These are phyloP conservation scores for Linaria vulgaris DNA, from an alignment of 257 asterid genomes.

Conservation along the genomic window DNA sequence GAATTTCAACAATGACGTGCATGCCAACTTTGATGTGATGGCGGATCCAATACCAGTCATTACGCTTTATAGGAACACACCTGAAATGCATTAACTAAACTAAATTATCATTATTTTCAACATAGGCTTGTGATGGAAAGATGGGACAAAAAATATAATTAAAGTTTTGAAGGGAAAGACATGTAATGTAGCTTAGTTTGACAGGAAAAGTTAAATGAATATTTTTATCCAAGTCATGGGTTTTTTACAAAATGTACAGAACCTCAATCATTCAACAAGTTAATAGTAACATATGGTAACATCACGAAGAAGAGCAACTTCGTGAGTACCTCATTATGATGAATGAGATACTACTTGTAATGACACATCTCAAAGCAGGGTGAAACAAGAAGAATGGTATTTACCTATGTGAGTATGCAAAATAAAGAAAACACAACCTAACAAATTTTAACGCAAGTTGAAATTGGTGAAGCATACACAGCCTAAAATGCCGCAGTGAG, in stretches of 20 bases:
- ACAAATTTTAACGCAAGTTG: too few relatives aligned
- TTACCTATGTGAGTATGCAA: too few relatives aligned
- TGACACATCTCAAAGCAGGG: too few relatives aligned
- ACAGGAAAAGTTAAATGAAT: conserved; percentile 12
- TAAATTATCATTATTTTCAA: conserved; percentile 17
- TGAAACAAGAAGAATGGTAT: too few relatives aligned
- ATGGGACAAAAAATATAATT: not conserved
- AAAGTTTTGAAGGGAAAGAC: not conserved
- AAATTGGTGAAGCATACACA: too few relatives aligned
- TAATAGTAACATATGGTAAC: too few relatives aligned
- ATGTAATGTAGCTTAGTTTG: not conserved
- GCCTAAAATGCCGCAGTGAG: too few relatives aligned
- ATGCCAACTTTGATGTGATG: conserved; percentile 98
- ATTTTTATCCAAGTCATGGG: not conserved
- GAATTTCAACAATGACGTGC: conserved; percentile 78
- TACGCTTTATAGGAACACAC: conserved; percentile 93
- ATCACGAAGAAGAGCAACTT: not conserved
- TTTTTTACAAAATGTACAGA: too few relatives aligned
- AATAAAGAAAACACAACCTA: too few relatives aligned
- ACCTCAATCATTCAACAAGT: too few relatives aligned
- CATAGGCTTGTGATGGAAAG: conserved; percentile 16
- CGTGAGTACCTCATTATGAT: too few relatives aligned
- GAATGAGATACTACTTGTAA: too few relatives aligned
- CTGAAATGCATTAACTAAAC: conserved; percentile 47
- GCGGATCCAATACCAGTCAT: conserved; percentile 99